These are phyloP conservation scores for Cytospora piceae DNA, from an alignment of 2,329 filamentous ascomycete genomes.

Conservation along the genomic window DNA sequence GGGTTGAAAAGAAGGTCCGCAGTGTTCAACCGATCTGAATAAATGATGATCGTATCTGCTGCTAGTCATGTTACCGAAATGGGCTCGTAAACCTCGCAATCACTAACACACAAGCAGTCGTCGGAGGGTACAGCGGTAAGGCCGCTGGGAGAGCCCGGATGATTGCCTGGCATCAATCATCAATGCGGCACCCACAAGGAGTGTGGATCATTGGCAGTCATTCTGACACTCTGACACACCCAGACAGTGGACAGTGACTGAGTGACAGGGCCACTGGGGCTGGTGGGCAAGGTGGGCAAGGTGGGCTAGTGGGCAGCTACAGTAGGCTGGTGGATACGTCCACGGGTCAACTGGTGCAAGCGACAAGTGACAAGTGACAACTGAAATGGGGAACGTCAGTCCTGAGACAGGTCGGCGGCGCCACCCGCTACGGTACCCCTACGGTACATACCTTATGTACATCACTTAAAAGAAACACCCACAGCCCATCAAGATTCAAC, in stretches of 20 bases:
- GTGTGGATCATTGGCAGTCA: too few species aligned
- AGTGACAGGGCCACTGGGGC: too few species aligned
- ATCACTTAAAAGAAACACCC: background rate
- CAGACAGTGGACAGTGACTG: too few species aligned
- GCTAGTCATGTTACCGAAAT: constrained; percentile 5
- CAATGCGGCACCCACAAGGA: too few species aligned
- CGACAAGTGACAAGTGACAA: constrained; percentile 1
- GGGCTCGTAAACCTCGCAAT: background rate
- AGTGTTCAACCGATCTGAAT: background rate
- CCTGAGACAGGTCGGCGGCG: background rate
- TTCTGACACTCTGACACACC: background rate
- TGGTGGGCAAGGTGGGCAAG: background rate
- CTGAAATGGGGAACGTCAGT: background rate
- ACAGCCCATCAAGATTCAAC: too few species aligned
- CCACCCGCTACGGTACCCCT: background rate
- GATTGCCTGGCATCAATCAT: background rate
- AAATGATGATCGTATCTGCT: background rate
- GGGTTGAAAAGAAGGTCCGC: background rate
- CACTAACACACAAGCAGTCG: background rate
- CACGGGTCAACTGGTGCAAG: background rate
- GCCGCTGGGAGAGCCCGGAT: constrained; percentile 2
- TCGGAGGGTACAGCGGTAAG: background rate
- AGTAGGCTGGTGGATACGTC: background rate
- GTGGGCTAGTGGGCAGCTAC: background rate
- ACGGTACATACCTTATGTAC: too few species aligned